phyloP scores from a whole-genome alignment of 2,329 filamentous ascomycete genomes.

The Capronia americana region DNA sequence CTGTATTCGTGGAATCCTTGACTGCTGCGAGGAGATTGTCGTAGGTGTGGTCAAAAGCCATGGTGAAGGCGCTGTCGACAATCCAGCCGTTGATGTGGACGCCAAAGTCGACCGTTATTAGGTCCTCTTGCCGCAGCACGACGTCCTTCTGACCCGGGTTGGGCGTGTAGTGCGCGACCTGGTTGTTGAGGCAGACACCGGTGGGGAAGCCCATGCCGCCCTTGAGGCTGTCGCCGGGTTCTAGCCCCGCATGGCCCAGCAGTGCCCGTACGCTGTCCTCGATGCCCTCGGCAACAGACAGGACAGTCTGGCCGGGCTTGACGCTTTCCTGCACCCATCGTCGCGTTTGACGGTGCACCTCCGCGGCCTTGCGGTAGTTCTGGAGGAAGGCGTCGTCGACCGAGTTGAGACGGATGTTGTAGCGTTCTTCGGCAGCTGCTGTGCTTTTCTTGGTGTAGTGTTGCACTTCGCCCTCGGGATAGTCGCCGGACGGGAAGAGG shows the following conservation, averaged over 20 bases:
- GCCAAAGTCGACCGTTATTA: slow-evolving; percentile 83
- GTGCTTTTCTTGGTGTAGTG: slow-evolving; percentile 56
- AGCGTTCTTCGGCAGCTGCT: slow-evolving; percentile 56
- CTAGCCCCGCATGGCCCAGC: slow-evolving; percentile 58
- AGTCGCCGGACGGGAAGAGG: slow-evolving; percentile 54
- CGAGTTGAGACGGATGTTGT: slow-evolving; percentile 48
- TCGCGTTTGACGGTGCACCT: slow-evolving; percentile 63
- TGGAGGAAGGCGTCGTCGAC: slow-evolving; percentile 57
- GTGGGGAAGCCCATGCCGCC: slow-evolving; percentile 64
- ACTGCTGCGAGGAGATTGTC: slow-evolving; percentile 77
- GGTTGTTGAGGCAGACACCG: slow-evolving; percentile 61
- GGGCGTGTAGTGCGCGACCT: slow-evolving; percentile 63
- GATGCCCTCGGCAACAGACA: slow-evolving; percentile 59
- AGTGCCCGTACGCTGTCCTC: slow-evolving; percentile 62
- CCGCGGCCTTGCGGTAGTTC: slow-evolving; percentile 63
- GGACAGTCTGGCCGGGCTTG: slow-evolving; percentile 59
- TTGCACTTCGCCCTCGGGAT: slow-evolving; percentile 56
- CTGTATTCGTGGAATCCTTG: slow-evolving; percentile 73
- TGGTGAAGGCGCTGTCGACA: slow-evolving; percentile 80
- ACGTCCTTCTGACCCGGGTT: slow-evolving; percentile 70
- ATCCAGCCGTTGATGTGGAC: slow-evolving; percentile 82
- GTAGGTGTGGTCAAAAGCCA: slow-evolving; percentile 76
- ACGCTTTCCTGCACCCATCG: slow-evolving; percentile 57
- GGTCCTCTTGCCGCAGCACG: slow-evolving; percentile 72
- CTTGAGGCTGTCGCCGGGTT: slow-evolving; percentile 58